Evolutionary conservation across 2,329 filamentous ascomycete species (phyloP).

Genomic region (Colletotrichum paranaense): DNA sequence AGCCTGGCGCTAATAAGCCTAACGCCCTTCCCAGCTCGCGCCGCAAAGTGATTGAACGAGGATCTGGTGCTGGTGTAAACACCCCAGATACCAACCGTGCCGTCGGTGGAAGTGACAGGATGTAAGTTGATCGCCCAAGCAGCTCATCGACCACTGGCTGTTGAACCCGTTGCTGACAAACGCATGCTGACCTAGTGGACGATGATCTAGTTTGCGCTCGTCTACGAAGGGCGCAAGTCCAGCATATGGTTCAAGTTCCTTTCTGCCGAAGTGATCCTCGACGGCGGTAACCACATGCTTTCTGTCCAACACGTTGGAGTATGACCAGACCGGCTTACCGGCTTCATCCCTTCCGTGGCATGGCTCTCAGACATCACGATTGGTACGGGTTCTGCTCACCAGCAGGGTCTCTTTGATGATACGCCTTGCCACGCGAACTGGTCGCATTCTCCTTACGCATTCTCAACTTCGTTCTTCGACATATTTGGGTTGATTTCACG

Average conservation of each 20-base stretch:
- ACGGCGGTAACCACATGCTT: slow-evolving; percentile 38
- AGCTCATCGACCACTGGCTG: slow-evolving; percentile 71
- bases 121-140: slow-evolving; percentile 83
- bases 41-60: slow-evolving; percentile 85
- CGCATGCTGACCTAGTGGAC: slow-evolving; percentile 86
- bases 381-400: slow-evolving; percentile 35
- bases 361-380: slow-evolving; percentile 32
- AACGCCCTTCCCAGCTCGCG: slow-evolving; percentile 81
- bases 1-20: slow-evolving; percentile 74
- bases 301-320: slow-evolving; percentile 38
- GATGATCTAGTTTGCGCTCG: slow-evolving; percentile 84
- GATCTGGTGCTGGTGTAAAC: slow-evolving; percentile 67
- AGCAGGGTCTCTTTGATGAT: slow-evolving; percentile 33
- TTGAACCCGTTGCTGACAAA: slow-evolving; percentile 77
- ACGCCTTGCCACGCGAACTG: slow-evolving; percentile 48
- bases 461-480: slow-evolving; percentile 58
- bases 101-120: slow-evolving; percentile 87
- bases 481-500: slow-evolving; percentile 38
- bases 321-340: slow-evolving; percentile 33
- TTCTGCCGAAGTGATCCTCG: slow-evolving; percentile 56
- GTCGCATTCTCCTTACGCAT: slow-evolving; percentile 48
- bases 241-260: slow-evolving; percentile 54
- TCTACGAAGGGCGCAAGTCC: slow-evolving; percentile 76
- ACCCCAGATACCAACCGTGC: slow-evolving; percentile 79
- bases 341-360: slow-evolving; percentile 32